Percentiles rank a stretch among this genome's conserved stretches.
Conservation (phyloP, 768 basidiomycete species). For the Russula sp. region DNA sequence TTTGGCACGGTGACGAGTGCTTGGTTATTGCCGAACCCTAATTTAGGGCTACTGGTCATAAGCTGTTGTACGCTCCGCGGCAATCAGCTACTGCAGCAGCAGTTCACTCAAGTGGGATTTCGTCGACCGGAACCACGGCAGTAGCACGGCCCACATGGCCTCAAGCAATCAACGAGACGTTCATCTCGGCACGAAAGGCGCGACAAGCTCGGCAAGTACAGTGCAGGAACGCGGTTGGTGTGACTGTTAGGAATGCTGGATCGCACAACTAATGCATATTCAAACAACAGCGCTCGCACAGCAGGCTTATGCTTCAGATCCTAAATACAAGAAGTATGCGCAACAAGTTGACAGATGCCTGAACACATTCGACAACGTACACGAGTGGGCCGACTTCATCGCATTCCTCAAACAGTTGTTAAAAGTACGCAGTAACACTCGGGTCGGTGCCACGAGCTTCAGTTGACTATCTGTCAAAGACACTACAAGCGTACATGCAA, state of each 20-base stretch:
- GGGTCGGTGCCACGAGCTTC: neutral
- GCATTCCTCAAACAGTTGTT: conserved; percentile 91
- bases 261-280: neutral
- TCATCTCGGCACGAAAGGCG: conserved; percentile 17
- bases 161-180: neutral
- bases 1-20: no score
- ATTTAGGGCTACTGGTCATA: neutral
- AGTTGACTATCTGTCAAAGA: conserved; percentile 41
- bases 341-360: conserved; percentile 91
- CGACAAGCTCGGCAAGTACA: conserved; percentile 28
- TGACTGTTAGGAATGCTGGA: neutral
- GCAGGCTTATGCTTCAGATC: conserved; percentile 66
- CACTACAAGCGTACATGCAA: conserved; percentile 87
- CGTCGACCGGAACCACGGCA: neutral
- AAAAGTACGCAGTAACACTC: conserved; percentile 50
- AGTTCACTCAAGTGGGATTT: conserved; percentile 40
- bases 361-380: conserved; percentile 89
- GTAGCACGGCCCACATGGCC: neutral
- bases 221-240: conserved; percentile 48
- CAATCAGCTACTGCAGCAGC: conserved; percentile 41
- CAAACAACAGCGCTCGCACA: conserved; percentile 41
- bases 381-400: conserved; percentile 99
- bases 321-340: conserved; percentile 91
- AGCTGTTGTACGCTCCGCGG: conserved; percentile 67
- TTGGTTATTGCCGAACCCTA: conserved; percentile 9